These are phyloP conservation scores for Lonicera japonica DNA, from an alignment of 129 eudicot species.

Conservation along the genomic window DNA sequence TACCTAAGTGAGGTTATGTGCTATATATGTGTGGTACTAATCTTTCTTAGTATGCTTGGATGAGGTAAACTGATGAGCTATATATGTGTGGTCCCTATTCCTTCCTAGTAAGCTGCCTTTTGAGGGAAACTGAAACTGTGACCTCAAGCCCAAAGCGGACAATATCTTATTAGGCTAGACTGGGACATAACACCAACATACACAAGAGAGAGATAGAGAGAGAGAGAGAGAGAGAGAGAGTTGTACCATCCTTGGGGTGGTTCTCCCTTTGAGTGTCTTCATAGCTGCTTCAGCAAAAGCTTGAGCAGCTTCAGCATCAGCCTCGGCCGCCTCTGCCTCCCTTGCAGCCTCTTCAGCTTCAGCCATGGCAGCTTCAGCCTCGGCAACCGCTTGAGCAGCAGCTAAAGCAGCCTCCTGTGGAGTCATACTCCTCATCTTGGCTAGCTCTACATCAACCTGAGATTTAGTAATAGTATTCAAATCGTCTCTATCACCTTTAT, in stretches of 20 bases:
- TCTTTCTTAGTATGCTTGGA: too few relatives aligned
- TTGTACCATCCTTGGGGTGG: conserved; percentile 53
- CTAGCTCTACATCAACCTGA: conserved; percentile 73
- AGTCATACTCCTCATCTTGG: conserved; percentile 85
- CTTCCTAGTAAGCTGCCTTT: too few relatives aligned
- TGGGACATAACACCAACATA: too few relatives aligned
- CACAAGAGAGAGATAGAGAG: background rate
- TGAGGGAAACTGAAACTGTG: too few relatives aligned
- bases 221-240: background rate
- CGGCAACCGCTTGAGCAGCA: conserved; percentile 94
- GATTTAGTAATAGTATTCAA: conserved; percentile 35
- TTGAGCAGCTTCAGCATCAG: conserved; percentile 94
- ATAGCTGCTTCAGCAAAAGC: conserved; percentile 96
- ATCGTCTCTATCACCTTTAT: conserved; percentile 45
- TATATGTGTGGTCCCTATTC: too few relatives aligned
- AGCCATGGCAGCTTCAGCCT: conserved; percentile 94
- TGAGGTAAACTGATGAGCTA: too few relatives aligned
- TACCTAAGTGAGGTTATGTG: too few relatives aligned
- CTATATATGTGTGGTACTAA: too few relatives aligned
- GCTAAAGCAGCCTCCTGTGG: conserved; percentile 92
- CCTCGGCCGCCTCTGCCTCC: conserved; percentile 98
- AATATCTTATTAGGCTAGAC: too few relatives aligned
- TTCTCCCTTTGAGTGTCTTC: conserved; percentile 78
- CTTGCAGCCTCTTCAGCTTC: conserved; percentile 95
- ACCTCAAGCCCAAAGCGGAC: too few relatives aligned